Base-by-base conservation (phyloP, 768 basidiomycete species). In the Pleurotus tuber-regium region DNA sequence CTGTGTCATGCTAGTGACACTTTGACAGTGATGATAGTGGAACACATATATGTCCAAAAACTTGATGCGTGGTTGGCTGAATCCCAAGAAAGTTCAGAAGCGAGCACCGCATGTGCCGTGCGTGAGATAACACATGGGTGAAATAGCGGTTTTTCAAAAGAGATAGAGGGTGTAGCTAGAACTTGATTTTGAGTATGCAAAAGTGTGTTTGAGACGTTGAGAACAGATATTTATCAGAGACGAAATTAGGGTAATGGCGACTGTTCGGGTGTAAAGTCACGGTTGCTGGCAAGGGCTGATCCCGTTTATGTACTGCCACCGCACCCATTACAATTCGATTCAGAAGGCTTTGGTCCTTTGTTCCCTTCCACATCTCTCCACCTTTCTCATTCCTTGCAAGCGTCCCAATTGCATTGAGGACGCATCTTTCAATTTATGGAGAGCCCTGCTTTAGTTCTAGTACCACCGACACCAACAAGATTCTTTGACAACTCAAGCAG, bases 261-360 rank as follows among this genome's bases (percentile, higher is more conserved):
- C 14, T 7, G 38, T 7, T 16, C 26, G 23, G 31, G 46, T 47
- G 18, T 29, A 31, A 47, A n/a, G 44, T 11, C 14, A 31, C 21
- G 31, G 46, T 18, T 35, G 46, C 29, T 24, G 31, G 46, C 31
- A 31, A 29, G 46, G 28, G 43, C 24, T 18, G 23, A 18, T 35
- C 8, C 46, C 46, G 12, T 48, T 48, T 33, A 35, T 48, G 46
- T 48, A 48, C 46, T 48, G 46, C 46, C 46, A 48, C 46, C 46
- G 31, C 28, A 33, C 46, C 46, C 18, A 48, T 10, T 35, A 33
- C 31, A 10, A 19, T 48, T 48, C 46, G 7, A 31, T 48, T 48
- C 46, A 48, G 46, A 48, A 48, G 46, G 16, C 46, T 23, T 21
- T 35, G n/a, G 29, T 24, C 23, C 46, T 48, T 48, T 48, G 46